phyloP scores from a whole-genome alignment of 208 protist genomes.

The Trypanosomatidae sp. region DNA sequence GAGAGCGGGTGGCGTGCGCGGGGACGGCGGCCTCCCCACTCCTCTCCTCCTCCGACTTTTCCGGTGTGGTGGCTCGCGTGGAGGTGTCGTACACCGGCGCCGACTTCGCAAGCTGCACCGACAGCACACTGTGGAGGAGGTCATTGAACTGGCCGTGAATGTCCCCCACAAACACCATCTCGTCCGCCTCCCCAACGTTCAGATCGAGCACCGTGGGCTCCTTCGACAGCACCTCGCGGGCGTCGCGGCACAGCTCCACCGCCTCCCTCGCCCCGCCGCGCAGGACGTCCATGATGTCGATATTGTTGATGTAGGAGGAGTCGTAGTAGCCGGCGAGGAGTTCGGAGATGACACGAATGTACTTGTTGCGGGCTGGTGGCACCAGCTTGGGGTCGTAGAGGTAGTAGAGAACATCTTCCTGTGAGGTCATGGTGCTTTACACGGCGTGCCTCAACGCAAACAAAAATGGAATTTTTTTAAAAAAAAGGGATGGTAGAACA shows the following conservation, averaged over 20 bases:
- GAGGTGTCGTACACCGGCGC: too few species aligned
- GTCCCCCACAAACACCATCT: constrained; percentile 82
- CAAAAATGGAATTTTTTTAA: too few species aligned
- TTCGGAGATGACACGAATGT: constrained; percentile 61
- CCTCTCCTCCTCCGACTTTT: too few species aligned
- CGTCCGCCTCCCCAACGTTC: constrained; percentile 39
- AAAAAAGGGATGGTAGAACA: too few species aligned
- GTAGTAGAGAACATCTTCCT: constrained; percentile 48
- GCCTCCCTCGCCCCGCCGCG: constrained; percentile 46
- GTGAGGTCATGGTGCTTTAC: too few species aligned
- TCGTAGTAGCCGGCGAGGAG: constrained; percentile 60
- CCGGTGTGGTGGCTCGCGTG: too few species aligned
- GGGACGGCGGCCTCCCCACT: too few species aligned
- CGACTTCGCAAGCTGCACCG: constrained; percentile 48
- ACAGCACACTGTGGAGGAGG: constrained; percentile 60
- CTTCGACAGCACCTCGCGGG: constrained; percentile 34
- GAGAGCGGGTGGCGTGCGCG: too few species aligned
- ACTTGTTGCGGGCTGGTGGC: constrained; percentile 51
- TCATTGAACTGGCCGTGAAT: constrained; percentile 90
- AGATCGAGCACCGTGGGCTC: constrained; percentile 63
- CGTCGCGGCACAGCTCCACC: constrained; percentile 54
- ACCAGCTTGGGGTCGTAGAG: constrained; percentile 58
- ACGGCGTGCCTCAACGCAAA: too few species aligned
- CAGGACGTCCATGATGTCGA: constrained; percentile 63
- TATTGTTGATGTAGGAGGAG: constrained; percentile 30